Evolutionary conservation across 179 eudicot species (phyloP).

Genomic region (Silene coronaria): DNA sequence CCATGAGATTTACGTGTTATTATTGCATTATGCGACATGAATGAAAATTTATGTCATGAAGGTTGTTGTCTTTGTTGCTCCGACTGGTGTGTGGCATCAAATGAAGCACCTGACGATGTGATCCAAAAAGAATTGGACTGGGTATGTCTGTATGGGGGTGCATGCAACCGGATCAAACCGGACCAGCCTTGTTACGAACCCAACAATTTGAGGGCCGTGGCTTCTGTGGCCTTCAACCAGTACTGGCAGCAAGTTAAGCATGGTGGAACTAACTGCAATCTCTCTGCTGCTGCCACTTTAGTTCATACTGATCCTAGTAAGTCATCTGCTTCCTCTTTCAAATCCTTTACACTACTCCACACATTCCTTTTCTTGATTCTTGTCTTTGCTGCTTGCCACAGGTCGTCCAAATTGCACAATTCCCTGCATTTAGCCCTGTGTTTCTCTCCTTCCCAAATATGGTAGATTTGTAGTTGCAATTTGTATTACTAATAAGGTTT

Average conservation of each 20-base stretch:
- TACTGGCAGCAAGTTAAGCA: constrained; percentile 26
- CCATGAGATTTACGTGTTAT: too few species aligned
- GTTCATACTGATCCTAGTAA: constrained; percentile 26
- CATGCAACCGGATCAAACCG: constrained; percentile 19
- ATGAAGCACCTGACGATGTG: constrained; percentile 10
- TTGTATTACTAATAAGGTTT: not conserved
- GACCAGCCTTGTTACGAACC: constrained; percentile 16
- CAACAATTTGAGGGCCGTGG: constrained; percentile 20
- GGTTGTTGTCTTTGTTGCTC: constrained; percentile 15
- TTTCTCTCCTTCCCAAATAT: not conserved
- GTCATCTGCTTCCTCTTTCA: not conserved
- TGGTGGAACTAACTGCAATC: constrained; percentile 12
- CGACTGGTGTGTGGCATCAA: constrained; percentile 26
- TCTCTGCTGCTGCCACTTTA: constrained; percentile 19
- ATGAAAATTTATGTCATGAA: not conserved
- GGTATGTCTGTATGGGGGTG: constrained; percentile 22
- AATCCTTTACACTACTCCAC: not conserved
- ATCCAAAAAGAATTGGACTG: constrained; percentile 24
- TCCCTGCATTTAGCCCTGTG: constrained; percentile 15
- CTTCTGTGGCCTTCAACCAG: constrained; percentile 25
- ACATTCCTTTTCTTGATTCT: not conserved
- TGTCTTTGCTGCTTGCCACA: constrained; percentile 8
- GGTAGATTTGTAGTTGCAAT: not conserved
- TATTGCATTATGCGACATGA: not conserved
- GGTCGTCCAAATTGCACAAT: constrained; percentile 22